Evolutionary conservation across 331 rosid species (phyloP), one percentile per base, ranked within the genome.

Genomic region (Dryas integrifolia): DNA sequence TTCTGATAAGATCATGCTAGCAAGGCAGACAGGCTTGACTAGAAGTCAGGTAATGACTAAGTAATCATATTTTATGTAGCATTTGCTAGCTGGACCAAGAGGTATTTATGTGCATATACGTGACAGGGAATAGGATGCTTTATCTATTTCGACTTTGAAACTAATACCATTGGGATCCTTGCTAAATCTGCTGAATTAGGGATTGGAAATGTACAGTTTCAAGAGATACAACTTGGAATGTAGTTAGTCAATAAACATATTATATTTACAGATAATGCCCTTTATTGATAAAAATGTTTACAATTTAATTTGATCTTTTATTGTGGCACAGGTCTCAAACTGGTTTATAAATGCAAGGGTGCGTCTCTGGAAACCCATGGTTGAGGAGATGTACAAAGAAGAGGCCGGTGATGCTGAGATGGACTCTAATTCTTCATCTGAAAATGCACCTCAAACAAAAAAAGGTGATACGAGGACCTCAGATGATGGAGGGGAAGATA

Each of bases 301-400:
- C 43, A 11, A 7, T 21, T 16, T 7, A 55, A 7, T 15, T 71
- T 10, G 21, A 53, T 18, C 3, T 24, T 26, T 8, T 12, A 13
- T 13, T 41, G 53, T 76, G 71, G 38, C 30, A 67, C 78, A 91
- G 97, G 97, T 91, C 78, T 86, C 97, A 39, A 91, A 91, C 83
- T 91, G 97, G 97, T 91, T 91, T 72, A 91, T 91, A 78, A 91
- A 91, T 76, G 97, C 97, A 3, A 81, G 97, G 1, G 97, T 91
- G 66, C 97, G 95, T 61, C 90, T 91, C 21, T 91, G 97, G 97
- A 91, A 91, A 72, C 97, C 97, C 73, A 91, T 91, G 95, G 90
- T 88, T 39, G 97, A 91, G 84, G 95, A 88, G 73, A 91, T 91
- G 92, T 85, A 91, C 92, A 91, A 88, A 75, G 92, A 86, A 82